Evolutionary conservation across 257 asterid species (phyloP).

Genomic region (Przewalskia tangutica): DNA sequence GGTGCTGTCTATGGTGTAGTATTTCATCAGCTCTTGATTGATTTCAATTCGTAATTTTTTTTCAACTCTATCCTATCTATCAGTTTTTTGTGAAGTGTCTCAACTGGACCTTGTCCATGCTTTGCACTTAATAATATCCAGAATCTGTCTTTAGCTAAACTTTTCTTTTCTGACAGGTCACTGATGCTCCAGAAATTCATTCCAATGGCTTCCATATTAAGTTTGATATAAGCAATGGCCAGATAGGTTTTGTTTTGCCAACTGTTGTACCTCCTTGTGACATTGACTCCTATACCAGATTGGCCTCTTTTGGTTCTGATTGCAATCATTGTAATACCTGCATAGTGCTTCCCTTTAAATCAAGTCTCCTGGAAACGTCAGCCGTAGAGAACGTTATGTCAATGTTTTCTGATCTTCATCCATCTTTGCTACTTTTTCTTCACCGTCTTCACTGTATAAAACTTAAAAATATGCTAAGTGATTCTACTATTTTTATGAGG

Average conservation of each 20-base stretch:
- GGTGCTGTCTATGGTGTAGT: not conserved
- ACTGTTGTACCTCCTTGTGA: constrained; percentile 77
- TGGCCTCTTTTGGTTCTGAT: constrained; percentile 40
- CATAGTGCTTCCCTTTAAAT: constrained; percentile 79
- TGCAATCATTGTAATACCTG: constrained; percentile 63
- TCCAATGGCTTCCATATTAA: constrained; percentile 85
- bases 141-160: not conserved
- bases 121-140: not conserved
- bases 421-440: constrained; percentile 64
- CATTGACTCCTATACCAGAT: constrained; percentile 42
- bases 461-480: constrained; percentile 54
- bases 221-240: constrained; percentile 81
- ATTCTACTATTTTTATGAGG: constrained; percentile 59
- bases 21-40: not conserved
- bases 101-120: not conserved
- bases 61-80: not conserved
- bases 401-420: constrained; percentile 90
- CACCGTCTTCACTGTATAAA: constrained; percentile 36
- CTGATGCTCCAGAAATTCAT: constrained; percentile 94
- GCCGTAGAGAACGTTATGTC: constrained; percentile 46
- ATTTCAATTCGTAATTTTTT: not conserved
- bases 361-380: constrained; percentile 33
- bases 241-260: constrained; percentile 94
- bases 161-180: constrained; percentile 39
- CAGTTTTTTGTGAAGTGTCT: not conserved